Evolutionary conservation across 768 basidiomycete species (phyloP).

Genomic region (Amanita brunnescens): DNA sequence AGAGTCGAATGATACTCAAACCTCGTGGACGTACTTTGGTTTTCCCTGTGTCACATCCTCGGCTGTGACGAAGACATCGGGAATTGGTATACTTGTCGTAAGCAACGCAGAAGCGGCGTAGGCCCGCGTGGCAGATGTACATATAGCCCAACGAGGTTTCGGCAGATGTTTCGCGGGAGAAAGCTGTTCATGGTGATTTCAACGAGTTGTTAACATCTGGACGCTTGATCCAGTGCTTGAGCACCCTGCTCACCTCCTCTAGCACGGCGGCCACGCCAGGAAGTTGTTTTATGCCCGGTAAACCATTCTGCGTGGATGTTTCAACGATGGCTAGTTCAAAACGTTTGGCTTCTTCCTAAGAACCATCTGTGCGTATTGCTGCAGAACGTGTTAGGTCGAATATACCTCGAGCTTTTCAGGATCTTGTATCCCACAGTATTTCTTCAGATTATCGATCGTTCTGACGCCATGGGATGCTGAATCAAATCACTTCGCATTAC

Average conservation of each 20-base stretch:
- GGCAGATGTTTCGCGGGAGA: conserved; percentile 29
- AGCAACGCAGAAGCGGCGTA: conserved; percentile 71
- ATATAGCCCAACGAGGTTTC: conserved; percentile 76
- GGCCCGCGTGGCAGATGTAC: conserved; percentile 71
- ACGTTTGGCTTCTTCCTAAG: conserved; percentile 58
- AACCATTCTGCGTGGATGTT: conserved; percentile 43
- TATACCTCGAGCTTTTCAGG: conserved; percentile 60
- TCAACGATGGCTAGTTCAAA: conserved; percentile 76
- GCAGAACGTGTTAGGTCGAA: too few species aligned
- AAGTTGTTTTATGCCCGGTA: conserved; percentile 57
- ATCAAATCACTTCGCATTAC: conserved; percentile 1
- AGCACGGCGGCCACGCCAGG: conserved; percentile 64
- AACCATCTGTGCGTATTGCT: not conserved
- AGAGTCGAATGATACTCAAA: not conserved
- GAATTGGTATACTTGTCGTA: conserved; percentile 56
- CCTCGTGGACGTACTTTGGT: conserved; percentile 41
- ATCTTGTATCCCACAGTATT: conserved; percentile 61
- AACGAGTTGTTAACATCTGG: conserved; percentile 3
- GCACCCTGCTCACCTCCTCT: conserved; percentile 32
- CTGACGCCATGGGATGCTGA: conserved; percentile 77
- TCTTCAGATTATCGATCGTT: conserved; percentile 72
- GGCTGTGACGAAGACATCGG: conserved; percentile 72
- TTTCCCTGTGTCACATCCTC: conserved; percentile 80
- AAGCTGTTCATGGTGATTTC: conserved; percentile 21
- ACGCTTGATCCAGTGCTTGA: not conserved